These are phyloP conservation scores for Globisporangium heterothallicum DNA, from an alignment of 352 stramenopile genomes.

Conservation along the genomic window DNA sequence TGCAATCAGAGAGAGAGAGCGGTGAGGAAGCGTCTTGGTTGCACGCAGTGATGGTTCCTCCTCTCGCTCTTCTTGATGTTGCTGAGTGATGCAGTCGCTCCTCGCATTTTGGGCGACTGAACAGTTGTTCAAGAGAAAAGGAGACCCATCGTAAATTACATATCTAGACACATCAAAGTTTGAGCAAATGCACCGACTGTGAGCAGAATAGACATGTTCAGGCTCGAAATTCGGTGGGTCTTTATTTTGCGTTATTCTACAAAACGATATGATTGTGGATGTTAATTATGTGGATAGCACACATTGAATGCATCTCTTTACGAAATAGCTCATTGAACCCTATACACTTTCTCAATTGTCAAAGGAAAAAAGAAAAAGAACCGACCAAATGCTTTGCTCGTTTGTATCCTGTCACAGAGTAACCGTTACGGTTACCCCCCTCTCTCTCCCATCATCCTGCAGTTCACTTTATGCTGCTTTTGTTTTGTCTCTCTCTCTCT, in stretches of 20 bases:
- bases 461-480: neutral
- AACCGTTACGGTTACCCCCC: neutral
- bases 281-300: too few relatives aligned
- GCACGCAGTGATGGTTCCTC: too few relatives aligned
- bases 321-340: neutral
- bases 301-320: too few relatives aligned
- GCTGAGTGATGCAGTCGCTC: neutral
- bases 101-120: neutral
- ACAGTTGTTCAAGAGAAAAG: neutral
- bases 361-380: neutral
- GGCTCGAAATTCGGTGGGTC: too few relatives aligned
- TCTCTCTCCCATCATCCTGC: too few relatives aligned
- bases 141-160: too few relatives aligned
- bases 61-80: too few relatives aligned
- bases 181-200: neutral
- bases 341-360: neutral
- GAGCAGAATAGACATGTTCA: too few relatives aligned
- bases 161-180: neutral
- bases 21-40: neutral
- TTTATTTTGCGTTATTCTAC: too few relatives aligned
- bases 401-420: neutral
- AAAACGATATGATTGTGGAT: too few relatives aligned
- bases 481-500: too few relatives aligned
- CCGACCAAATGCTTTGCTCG: neutral
- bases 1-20: neutral